Conservation (phyloP, 2,329 filamentous ascomycete genomes). For the Parafenestella ontariensis region DNA sequence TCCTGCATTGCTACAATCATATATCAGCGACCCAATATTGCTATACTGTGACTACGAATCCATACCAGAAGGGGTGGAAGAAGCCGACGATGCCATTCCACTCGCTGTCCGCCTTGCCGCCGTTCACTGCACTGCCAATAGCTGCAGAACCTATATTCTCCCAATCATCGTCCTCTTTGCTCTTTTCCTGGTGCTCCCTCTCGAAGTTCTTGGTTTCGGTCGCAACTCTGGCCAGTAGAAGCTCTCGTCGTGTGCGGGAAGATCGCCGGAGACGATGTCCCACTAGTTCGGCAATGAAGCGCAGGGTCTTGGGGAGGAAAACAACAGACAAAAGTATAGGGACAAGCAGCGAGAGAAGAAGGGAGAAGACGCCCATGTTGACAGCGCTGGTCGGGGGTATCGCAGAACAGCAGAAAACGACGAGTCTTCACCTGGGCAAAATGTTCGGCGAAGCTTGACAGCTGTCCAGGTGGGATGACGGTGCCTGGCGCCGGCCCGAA, state of each 20-base stretch:
- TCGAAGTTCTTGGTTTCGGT: constrained; percentile 37
- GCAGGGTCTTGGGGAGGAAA: constrained; percentile 37
- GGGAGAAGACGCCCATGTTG: constrained; percentile 35
- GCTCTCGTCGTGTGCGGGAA: constrained; percentile 41
- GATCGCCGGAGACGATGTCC: constrained; percentile 41
- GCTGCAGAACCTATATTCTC: constrained; percentile 68
- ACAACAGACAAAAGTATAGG: constrained; percentile 26
- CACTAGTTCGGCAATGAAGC: constrained; percentile 34
- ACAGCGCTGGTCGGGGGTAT: constrained; percentile 20
- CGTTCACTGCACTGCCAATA: constrained; percentile 55
- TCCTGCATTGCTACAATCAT: constrained; percentile 78
- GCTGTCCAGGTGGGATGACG: constrained; percentile 38
- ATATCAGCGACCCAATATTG: constrained; percentile 19
- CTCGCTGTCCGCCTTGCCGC: constrained; percentile 58
- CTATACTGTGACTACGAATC: constrained; percentile 2
- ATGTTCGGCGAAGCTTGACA: constrained; percentile 19
- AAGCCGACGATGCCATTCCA: constrained; percentile 92
- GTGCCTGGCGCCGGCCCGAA: constrained; percentile 25
- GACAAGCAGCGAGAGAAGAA: constrained; percentile 38
- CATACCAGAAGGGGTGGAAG: constrained; percentile 96
- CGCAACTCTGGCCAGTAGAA: constrained; percentile 42
- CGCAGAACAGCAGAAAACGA: constrained; percentile 6
- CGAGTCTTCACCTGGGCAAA: constrained; percentile 16
- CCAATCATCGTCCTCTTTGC: constrained; percentile 68
- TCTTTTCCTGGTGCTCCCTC: constrained; percentile 21